phyloP scores from a whole-genome alignment of 106 monocot species.

The Apostasia shenzhenica region DNA sequence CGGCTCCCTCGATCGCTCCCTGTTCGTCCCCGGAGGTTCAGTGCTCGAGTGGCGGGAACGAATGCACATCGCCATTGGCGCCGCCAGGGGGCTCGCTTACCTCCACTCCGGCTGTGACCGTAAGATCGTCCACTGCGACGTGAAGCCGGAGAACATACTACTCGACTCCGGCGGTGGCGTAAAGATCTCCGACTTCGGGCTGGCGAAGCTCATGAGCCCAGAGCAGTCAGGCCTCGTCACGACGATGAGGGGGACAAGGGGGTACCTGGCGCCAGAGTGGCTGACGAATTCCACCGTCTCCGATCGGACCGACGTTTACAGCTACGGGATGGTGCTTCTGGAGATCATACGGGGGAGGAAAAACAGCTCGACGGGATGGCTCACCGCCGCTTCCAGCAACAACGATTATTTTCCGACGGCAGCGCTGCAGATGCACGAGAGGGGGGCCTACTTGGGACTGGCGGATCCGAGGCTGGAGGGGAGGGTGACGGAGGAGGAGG shows the following conservation, averaged over 20 bases:
- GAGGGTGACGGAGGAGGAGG: slow-evolving; percentile 51
- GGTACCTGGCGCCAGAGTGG: slow-evolving; percentile 96
- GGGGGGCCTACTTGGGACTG: slow-evolving; percentile 53
- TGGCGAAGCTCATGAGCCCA: slow-evolving; percentile 70
- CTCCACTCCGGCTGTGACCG: slow-evolving; percentile 75
- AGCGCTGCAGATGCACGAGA: slow-evolving; percentile 74
- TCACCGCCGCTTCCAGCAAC: neutral
- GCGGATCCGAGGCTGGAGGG: slow-evolving; percentile 72
- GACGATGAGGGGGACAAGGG: slow-evolving; percentile 84
- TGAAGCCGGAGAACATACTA: slow-evolving; percentile 97
- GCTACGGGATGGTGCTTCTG: slow-evolving; percentile 92
- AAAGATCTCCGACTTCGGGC: slow-evolving; percentile 89
- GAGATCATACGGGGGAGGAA: slow-evolving; percentile 80
- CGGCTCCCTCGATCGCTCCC: slow-evolving; percentile 62
- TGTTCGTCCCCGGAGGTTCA: slow-evolving; percentile 33
- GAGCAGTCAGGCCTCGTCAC: slow-evolving; percentile 81
- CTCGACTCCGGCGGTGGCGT: slow-evolving; percentile 48
- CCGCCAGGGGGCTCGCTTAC: slow-evolving; percentile 85
- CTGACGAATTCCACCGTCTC: slow-evolving; percentile 82
- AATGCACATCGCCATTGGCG: slow-evolving; percentile 63
- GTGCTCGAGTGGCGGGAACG: slow-evolving; percentile 35
- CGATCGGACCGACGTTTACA: slow-evolving; percentile 82
- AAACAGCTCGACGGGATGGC: slow-evolving; percentile 26
- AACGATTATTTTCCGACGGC: slow-evolving; percentile 57
- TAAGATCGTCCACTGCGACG: slow-evolving; percentile 90